Conservation (phyloP, 192 early-diverging fungal species). For the Glomus cerebriforme region DNA sequence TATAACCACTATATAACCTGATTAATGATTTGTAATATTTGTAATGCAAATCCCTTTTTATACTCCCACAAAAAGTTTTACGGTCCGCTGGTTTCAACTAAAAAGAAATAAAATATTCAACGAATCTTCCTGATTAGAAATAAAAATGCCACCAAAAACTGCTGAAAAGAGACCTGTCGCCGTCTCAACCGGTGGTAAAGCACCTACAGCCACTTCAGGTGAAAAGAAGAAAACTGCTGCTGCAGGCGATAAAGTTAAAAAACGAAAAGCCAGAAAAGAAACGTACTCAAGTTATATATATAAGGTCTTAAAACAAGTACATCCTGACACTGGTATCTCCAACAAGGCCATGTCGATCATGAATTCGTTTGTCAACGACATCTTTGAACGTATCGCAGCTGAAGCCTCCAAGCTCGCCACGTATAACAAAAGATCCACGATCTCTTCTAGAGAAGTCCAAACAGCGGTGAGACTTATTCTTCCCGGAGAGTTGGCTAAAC, state of each 20-base stretch:
- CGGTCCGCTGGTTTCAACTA: no score
- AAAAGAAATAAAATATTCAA: no score
- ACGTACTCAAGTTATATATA: constrained; percentile 96
- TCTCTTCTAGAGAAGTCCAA: constrained; percentile 95
- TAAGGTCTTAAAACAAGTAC: constrained; percentile 96
- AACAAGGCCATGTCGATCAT: constrained; percentile 95
- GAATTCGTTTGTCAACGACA: constrained; percentile 97
- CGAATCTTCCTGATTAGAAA: not conserved
- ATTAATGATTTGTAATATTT: no score
- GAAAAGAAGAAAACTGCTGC: constrained; percentile 69
- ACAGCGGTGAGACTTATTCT: constrained; percentile 61
- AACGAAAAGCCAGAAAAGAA: constrained; percentile 76
- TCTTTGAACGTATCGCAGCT: constrained; percentile 91
- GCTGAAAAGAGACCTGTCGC: constrained; percentile 44
- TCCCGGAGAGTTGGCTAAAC: constrained; percentile 93
- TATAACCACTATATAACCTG: no score
- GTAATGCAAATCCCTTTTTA: no score
- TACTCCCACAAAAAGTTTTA: no score
- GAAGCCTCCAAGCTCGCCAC: constrained; percentile 83
- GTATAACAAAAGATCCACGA: constrained; percentile 96
- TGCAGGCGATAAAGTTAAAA: no score
- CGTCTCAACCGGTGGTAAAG: constrained; percentile 46
- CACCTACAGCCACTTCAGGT: constrained; percentile 58
- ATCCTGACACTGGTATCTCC: constrained; percentile 96
- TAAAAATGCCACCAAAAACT: constrained; percentile 46